Percentiles rank a stretch among this genome's conserved stretches.
phyloP scores from a whole-genome alignment of 2,329 filamentous ascomycete species.

The Clonostachys byssicola region DNA sequence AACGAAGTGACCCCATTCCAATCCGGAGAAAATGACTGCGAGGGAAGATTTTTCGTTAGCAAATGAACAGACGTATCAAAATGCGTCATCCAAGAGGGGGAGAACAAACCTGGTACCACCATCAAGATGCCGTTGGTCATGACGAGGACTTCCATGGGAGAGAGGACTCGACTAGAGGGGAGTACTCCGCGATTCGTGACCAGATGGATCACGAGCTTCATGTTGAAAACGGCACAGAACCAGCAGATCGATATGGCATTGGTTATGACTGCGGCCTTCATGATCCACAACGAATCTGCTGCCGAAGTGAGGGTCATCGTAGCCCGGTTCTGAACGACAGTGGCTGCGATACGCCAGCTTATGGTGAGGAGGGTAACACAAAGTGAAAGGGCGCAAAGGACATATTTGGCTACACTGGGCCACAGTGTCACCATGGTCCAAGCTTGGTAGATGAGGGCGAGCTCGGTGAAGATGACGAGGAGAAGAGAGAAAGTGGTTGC shows the following conservation, averaged over 20 bases:
- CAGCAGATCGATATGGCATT: slow-evolving; percentile 40
- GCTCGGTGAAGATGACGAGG: slow-evolving; percentile 38
- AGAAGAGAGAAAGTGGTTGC: slow-evolving; percentile 36
- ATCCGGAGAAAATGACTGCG: slow-evolving; percentile 44
- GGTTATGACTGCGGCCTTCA: slow-evolving; percentile 28
- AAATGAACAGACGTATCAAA: background rate
- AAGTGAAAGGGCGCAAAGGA: slow-evolving; percentile 21
- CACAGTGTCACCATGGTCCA: slow-evolving; percentile 48
- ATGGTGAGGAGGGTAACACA: slow-evolving; percentile 24
- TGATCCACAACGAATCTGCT: slow-evolving; percentile 16
- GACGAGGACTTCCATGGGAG: slow-evolving; percentile 48
- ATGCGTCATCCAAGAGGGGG: background rate
- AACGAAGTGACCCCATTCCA: slow-evolving; percentile 35
- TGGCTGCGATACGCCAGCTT: slow-evolving; percentile 22
- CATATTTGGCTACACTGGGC: slow-evolving; percentile 25
- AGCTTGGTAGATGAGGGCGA: slow-evolving; percentile 45
- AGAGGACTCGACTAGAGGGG: slow-evolving; percentile 32
- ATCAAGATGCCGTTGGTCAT: slow-evolving; percentile 53
- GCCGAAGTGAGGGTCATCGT: slow-evolving; percentile 6
- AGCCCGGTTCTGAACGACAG: slow-evolving; percentile 27
- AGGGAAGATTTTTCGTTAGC: background rate
- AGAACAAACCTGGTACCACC: slow-evolving; percentile 45
- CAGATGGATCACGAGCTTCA: slow-evolving; percentile 44
- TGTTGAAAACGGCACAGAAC: slow-evolving; percentile 53
- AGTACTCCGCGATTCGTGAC: slow-evolving; percentile 40